phyloP scores from a whole-genome alignment of 176 grass and related monocot species.

The Phoenix roebelenii region DNA sequence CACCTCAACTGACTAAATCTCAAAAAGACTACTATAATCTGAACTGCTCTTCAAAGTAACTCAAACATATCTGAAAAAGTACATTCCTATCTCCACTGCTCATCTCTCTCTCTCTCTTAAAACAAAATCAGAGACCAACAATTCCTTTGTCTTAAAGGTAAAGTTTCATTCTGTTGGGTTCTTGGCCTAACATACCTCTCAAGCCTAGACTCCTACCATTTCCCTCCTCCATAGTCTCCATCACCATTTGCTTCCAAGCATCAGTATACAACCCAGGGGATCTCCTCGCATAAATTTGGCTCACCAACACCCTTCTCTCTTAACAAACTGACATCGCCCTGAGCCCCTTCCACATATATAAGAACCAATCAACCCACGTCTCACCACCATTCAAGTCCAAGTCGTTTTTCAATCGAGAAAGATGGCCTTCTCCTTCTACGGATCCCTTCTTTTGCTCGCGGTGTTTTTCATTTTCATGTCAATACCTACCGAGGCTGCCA shows the following conservation, averaged over 20 bases:
- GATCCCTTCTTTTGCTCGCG: not conserved
- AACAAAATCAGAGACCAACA: too few species aligned
- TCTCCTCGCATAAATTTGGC: not conserved
- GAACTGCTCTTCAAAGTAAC: too few species aligned
- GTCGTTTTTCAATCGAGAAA: not conserved
- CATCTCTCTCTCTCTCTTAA: too few species aligned
- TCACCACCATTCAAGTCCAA: not conserved
- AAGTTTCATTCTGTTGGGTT: too few species aligned
- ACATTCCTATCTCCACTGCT: too few species aligned
- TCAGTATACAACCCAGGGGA: not conserved
- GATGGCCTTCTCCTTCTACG: not conserved
- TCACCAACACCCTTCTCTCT: not conserved
- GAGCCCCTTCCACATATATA: not conserved
- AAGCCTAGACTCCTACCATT: not conserved
- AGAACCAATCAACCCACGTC: not conserved
- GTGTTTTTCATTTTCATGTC: not conserved
- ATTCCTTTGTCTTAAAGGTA: too few species aligned
- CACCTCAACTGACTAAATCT: too few species aligned
- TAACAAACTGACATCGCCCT: not conserved
- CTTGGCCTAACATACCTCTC: too few species aligned
- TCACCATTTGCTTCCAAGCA: slow-evolving; percentile 1
- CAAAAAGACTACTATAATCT: too few species aligned
- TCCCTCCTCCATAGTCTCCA: not conserved
- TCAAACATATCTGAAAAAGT: too few species aligned
- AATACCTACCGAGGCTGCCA: not conserved